These are phyloP conservation scores for Lentinula boryana DNA, from an alignment of 768 basidiomycete genomes.

Conservation along the genomic window DNA sequence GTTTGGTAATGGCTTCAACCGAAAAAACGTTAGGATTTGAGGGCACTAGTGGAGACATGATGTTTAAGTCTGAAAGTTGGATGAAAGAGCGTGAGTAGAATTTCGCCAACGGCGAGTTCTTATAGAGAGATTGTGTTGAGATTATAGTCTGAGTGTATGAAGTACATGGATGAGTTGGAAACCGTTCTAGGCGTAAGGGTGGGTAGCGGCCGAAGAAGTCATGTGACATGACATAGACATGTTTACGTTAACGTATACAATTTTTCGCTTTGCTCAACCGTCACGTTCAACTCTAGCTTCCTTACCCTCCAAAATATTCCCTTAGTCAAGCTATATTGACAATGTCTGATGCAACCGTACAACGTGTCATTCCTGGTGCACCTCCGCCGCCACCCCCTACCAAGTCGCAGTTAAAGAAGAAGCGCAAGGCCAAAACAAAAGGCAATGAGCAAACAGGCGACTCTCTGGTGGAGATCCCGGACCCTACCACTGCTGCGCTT, in stretches of 20 bases:
- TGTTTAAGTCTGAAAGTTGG: not conserved
- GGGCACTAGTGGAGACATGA: not conserved
- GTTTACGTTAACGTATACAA: not conserved
- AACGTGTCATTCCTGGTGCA: conserved; percentile 73
- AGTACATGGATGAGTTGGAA: not conserved
- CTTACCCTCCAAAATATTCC: not conserved
- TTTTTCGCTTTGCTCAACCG: not conserved
- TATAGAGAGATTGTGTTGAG: not conserved
- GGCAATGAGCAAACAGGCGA: conserved; percentile 37
- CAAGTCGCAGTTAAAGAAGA: conserved; percentile 67
- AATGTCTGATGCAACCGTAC: conserved; percentile 16
- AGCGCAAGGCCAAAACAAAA: conserved; percentile 49
- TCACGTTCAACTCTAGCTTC: not conserved
- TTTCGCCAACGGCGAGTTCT: not conserved
- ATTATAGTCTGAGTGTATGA: not conserved
- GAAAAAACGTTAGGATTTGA: not conserved
- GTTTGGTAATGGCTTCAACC: conserved; percentile 20
- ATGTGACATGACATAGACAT: no score
- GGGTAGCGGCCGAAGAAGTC: no score
- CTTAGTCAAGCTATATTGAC: conserved; percentile 26
- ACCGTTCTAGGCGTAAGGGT: not conserved
- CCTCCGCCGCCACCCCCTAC: conserved; percentile 53
- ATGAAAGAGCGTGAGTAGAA: not conserved
- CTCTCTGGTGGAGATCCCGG: conserved; percentile 39
- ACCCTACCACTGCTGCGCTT: conserved; percentile 37